Percentiles rank a stretch among this genome's conserved stretches.
Evolutionary conservation across 768 basidiomycete genomes (phyloP).

Genomic region (Mycena capillaripes): DNA sequence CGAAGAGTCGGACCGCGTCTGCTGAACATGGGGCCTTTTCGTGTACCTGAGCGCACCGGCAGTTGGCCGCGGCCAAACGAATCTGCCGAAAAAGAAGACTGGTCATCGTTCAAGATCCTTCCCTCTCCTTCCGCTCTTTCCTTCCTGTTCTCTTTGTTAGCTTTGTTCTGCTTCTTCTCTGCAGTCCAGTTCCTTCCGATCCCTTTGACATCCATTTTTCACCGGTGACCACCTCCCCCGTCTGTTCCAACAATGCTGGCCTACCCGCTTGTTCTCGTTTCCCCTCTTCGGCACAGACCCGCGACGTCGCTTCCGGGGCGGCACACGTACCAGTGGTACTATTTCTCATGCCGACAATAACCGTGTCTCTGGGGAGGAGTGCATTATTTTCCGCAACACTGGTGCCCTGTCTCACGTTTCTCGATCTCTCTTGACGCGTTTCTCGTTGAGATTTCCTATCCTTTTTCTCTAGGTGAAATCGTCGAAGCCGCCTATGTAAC

Average conservation of each 20-base stretch:
- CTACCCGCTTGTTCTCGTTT: neutral
- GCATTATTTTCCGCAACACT: conserved; percentile 16
- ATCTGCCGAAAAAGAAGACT: too few species aligned
- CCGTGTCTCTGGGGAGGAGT: neutral
- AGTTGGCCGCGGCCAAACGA: too few species aligned
- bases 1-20: too few species aligned
- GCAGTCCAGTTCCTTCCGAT: conserved; percentile 13
- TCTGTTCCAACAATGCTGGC: conserved; percentile 3
- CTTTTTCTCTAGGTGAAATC: conserved; percentile 1
- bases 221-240: neutral
- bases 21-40: too few species aligned
- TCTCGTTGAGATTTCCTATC: too few species aligned
- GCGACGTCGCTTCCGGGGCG: neutral
- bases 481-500: conserved; percentile 20
- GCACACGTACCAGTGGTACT: conserved; percentile 9
- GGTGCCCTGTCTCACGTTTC: neutral
- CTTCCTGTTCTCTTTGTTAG: neutral
- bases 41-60: too few species aligned
- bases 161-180: conserved; percentile 4
- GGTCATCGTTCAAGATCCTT: neutral
- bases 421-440: neutral
- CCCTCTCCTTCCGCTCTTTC: neutral
- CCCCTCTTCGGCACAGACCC: neutral
- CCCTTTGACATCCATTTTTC: neutral
- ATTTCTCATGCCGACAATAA: conserved; percentile 4